These are phyloP conservation scores for Claviceps monticola DNA, from an alignment of 2,329 filamentous ascomycete genomes.

Conservation along the genomic window DNA sequence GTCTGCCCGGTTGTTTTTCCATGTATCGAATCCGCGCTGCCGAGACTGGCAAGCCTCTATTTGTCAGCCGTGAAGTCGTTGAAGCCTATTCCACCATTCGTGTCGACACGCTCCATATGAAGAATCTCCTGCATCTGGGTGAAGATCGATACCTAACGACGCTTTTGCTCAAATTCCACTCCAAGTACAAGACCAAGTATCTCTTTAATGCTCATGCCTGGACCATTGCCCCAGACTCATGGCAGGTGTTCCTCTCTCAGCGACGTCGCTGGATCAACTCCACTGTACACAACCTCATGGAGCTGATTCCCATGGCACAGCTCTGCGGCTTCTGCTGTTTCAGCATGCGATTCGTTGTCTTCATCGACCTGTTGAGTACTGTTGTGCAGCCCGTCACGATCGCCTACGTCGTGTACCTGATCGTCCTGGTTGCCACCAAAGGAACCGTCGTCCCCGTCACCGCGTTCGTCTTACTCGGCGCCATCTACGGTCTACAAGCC, in stretches of 20 bases:
- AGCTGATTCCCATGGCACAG: constrained; percentile 83
- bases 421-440: constrained; percentile 54
- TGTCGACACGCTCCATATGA: constrained; percentile 96
- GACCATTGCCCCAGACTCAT: constrained; percentile 93
- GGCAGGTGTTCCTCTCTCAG: constrained; percentile 90
- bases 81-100: constrained; percentile 83
- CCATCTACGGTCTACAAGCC: constrained; percentile 94
- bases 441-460: constrained; percentile 61
- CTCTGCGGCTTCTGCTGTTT: constrained; percentile 99
- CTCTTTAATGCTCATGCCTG: constrained; percentile 84
- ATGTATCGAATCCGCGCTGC: constrained; percentile 97
- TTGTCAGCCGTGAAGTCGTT: constrained; percentile 85
- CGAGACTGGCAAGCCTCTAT: constrained; percentile 88
- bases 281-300: constrained; percentile 92
- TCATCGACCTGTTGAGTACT: constrained; percentile 84
- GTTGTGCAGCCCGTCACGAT: constrained; percentile 84
- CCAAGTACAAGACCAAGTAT: constrained; percentile 97
- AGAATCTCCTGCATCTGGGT: constrained; percentile 90
- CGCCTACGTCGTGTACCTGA: constrained; percentile 78
- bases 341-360: constrained; percentile 97
- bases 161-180: constrained; percentile 79
- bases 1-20: constrained; percentile 94
- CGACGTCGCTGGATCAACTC: constrained; percentile 99
- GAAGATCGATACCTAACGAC: constrained; percentile 97
- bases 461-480: constrained; percentile 78